phyloP scores from a whole-genome alignment of 1,139 yeast species.

The Magnusiomyces sp. region DNA sequence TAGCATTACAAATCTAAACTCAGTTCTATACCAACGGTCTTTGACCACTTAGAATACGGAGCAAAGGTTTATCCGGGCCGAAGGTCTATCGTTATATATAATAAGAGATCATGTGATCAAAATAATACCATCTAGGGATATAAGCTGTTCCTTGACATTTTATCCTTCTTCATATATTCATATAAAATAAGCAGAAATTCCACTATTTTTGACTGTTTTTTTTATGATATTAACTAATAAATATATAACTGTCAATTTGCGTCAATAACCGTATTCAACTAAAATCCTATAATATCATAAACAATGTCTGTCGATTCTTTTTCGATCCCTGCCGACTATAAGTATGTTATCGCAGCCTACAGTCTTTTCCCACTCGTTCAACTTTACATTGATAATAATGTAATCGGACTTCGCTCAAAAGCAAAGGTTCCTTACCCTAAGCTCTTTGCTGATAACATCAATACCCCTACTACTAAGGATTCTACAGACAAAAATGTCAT shows the following conservation, averaged over 20 bases:
- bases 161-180: not conserved
- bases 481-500: conserved; percentile 13
- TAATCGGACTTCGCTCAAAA: conserved; percentile 9
- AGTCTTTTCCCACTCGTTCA: conserved; percentile 13
- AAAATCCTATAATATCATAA: no score
- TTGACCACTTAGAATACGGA: no score
- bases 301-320: no score
- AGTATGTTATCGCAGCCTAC: conserved; percentile 15
- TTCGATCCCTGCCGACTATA: conserved; percentile 13
- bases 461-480: conserved; percentile 14
- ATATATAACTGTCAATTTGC: no score
- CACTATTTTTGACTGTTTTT: not conserved
- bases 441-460: conserved; percentile 17
- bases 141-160: no score
- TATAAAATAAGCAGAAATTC: not conserved
- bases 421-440: conserved; percentile 14
- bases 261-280: no score
- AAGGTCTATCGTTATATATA: no score
- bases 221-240: not conserved
- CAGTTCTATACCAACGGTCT: no score
- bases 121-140: no score
- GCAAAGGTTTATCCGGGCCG: no score
- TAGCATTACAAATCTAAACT: no score
- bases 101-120: no score
- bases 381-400: conserved; percentile 13